Base-by-base conservation (phyloP, 164 flowering plant species). In the Macadamia tetraphylla region DNA sequence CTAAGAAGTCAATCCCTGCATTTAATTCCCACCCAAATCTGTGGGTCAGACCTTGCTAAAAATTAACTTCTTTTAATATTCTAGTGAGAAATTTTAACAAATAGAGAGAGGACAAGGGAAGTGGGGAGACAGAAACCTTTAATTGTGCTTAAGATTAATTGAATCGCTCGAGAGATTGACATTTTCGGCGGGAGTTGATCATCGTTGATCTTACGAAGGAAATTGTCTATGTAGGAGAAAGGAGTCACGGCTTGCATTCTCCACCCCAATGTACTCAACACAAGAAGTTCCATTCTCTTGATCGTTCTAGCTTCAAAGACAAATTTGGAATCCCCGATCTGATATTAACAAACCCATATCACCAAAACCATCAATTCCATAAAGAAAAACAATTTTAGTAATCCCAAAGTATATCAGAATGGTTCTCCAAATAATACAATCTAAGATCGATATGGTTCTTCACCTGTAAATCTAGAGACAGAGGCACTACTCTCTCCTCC, bases 281-380 rank as follows among this genome's bases (percentile, higher is more conserved):
- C 92, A 46, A 91, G 80, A 78, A 91, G 97, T 80, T 91, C 97
- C 97, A 91, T 91, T 80, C 86, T 89, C 69, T 86, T 86, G 15
- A 91, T 82, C 1, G 94, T 88, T 76, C 76, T 86, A 13, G 87
- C 86, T 77, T 91, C 97, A 76, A 91, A 89, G 9, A 91, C 76
- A 75, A 75, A 89, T 60, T 77, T 82, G 0, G 91, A 77, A 42
- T 84, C 91, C 11, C 78, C 80, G n/a, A 86, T 86, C 97, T 91
- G 76, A 17, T n/a, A 46, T 35, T 14, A 35, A 2, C 3, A 44
- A 67, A 48, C 10, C 14, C 31, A 40, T n/a, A 29, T 12, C 71
- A 60, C 49, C 11, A 60, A 60, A 56, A 30, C 51, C 62, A 61
- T 58, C 6, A 35, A 48, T 29, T 13, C 29, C 5, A 23, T 43